Percentiles rank a stretch among this genome's conserved stretches.
Conservation (phyloP, 352 stramenopile species). For the Phytophthora fragariaefolia region DNA sequence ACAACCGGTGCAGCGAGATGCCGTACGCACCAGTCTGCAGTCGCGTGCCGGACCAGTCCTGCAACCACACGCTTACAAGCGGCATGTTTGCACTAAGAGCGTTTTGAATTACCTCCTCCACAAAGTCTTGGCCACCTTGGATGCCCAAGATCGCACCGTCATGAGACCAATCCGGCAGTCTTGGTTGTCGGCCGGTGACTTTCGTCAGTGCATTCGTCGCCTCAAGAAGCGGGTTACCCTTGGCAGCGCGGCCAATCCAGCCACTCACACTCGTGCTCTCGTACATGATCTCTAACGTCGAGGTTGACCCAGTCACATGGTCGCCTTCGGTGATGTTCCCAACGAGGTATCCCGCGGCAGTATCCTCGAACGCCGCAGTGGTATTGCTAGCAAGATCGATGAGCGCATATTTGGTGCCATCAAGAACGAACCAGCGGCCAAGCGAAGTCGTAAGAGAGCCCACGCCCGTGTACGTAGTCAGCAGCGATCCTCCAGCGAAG, state of each 20-base stretch:
- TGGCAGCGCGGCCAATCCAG: slow-evolving; percentile 27
- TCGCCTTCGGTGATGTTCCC: slow-evolving; percentile 32
- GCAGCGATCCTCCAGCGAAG: slow-evolving; percentile 28
- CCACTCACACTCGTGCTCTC: slow-evolving; percentile 22
- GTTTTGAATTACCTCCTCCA: slow-evolving; percentile 31
- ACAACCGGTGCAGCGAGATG: slow-evolving; percentile 28
- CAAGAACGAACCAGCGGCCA: slow-evolving; percentile 30
- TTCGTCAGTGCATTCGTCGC: slow-evolving; percentile 30
- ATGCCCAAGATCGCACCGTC: slow-evolving; percentile 37
- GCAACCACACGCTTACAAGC: slow-evolving; percentile 31
- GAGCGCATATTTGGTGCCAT: slow-evolving; percentile 34
- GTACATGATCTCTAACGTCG: slow-evolving; percentile 34
- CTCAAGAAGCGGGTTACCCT: slow-evolving; percentile 28
- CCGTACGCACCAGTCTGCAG: slow-evolving; percentile 29
- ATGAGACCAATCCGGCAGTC: slow-evolving; percentile 31
- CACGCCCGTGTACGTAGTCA: slow-evolving; percentile 35
- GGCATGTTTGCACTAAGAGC: slow-evolving; percentile 28
- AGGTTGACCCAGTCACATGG: slow-evolving; percentile 15
- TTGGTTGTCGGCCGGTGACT: slow-evolving; percentile 24
- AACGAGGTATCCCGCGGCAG: slow-evolving; percentile 27
- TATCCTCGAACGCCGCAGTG: slow-evolving; percentile 35
- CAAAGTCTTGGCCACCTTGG: slow-evolving; percentile 35
- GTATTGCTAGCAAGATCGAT: slow-evolving; percentile 33
- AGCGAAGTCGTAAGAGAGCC: slow-evolving; percentile 27
- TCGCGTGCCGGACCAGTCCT: slow-evolving; percentile 32